Base-by-base conservation (phyloP, 768 basidiomycete species). In the Russula emetica region DNA sequence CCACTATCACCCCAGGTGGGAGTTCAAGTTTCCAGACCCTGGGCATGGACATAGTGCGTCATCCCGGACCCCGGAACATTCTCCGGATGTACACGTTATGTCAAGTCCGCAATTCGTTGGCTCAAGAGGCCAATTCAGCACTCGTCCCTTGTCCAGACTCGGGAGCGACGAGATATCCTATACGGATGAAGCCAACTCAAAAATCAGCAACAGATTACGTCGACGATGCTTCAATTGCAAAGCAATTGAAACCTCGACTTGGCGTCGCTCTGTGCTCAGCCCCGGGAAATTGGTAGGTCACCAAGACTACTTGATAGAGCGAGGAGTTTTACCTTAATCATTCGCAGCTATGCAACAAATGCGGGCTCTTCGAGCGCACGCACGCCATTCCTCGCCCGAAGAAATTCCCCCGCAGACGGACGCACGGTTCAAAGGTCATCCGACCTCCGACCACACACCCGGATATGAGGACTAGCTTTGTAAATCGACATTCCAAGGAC, bases 211-310 rank as follows among this genome's bases (percentile, higher is more conserved):
- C 71, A 80, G 87, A 42, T 86, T 91, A 53, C 80, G 89, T 26
- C 76, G 89, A 42, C 77, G 86, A 53, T 92, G 89, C 72, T 90
- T 86, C 81, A 92, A 92, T 73, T 92, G 89, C 74, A 85, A 85
- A 72, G 90, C 88, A 26, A 90, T 88, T 20, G 90, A 92, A 67
- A 91, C 90, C 40, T 86, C 85, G 55, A 91, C 88, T 34, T 92
- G 89, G 89, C 76, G 90, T 32, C 76, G 90, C 64, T 85, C 83
- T 20, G 88, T 87, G 69, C 81, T 92, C 63, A 85, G 81, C 63
- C 86, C 88, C 1, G 90, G 89, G 28, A 92, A 92, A 83, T 87
- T 91, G 67, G 81, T 81, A 38, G 10, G 53, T 56, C 22, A 55
- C 40, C 18, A 20, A 20, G 24, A 10, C 8, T 26, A 34, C 30